Evolutionary conservation across 1,139 yeast species (phyloP).

Genomic region (Hansenula lynferdii): DNA sequence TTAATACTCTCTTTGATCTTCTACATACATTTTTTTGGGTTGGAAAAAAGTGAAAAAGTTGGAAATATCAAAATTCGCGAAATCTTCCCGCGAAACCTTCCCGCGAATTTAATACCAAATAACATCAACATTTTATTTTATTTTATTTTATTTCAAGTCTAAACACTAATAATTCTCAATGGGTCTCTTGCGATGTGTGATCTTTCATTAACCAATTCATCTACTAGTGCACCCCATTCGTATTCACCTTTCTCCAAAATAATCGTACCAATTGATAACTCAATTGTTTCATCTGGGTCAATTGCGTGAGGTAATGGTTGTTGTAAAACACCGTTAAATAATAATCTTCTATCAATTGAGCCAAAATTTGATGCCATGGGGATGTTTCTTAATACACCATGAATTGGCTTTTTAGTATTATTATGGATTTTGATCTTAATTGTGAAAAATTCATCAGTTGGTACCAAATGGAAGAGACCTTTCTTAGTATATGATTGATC

Average conservation of each 20-base stretch:
- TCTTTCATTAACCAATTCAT: constrained; percentile 31
- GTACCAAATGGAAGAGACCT: constrained; percentile 24
- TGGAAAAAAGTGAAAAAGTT: not conserved
- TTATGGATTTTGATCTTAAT: constrained; percentile 43
- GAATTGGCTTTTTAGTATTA: constrained; percentile 33
- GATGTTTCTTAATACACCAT: constrained; percentile 62
- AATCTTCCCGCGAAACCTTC: not conserved
- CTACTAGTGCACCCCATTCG: constrained; percentile 75
- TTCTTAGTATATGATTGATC: constrained; percentile 15
- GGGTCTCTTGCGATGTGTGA: constrained; percentile 31
- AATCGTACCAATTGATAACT: constrained; percentile 48
- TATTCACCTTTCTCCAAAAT: constrained; percentile 68
- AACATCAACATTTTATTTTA: too few species aligned
- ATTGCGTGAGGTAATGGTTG: constrained; percentile 38
- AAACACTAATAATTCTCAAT: constrained; percentile 22
- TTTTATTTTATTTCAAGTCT: too few species aligned
- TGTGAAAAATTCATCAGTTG: constrained; percentile 45
- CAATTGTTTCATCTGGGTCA: constrained; percentile 36
- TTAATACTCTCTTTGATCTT: not conserved
- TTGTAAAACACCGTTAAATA: constrained; percentile 66
- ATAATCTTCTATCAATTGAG: constrained; percentile 45
- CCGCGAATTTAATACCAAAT: not conserved
- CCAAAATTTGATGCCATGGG: constrained; percentile 39
- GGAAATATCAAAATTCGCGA: not conserved
- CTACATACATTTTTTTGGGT: not conserved